Base-by-base conservation (phyloP, 108 stramenopile species). In the Bacterosira constricta region DNA sequence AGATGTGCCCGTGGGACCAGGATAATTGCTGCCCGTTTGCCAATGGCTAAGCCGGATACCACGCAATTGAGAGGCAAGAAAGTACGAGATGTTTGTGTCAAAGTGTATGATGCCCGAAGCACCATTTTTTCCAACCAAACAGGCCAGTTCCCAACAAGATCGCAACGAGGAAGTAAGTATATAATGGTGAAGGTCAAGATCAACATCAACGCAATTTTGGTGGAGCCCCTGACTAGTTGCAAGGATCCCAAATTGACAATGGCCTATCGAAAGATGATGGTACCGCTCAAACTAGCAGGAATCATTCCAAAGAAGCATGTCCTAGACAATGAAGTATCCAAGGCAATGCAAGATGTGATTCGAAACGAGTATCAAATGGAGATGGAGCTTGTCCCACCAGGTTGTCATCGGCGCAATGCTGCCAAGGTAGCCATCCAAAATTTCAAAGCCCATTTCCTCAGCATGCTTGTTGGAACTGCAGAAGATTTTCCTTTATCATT, bases 371-470 rank as follows among this genome's bases (percentile, higher is more conserved):
- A 20, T 49, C 44, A 68, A 9, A n/a, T 68, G 11, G 13, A 79
- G 3, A 60, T 61, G 35, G 45, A 12, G n/a, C n/a, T n/a, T n/a
- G n/a, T n/a, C n/a, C n/a, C n/a, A n/a, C n/a, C n/a, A n/a, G n/a
- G n/a, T n/a, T 35, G 39, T 25, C 81, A 86, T 45, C 56, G 81
- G 0, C 47, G 70, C 1, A 82, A 85, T 67, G 73, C 77, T 11
- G 75, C 75, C 1, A 56, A 77, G 36, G 44, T 63, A 15, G 82
- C 82, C 34, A 85, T 85, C 12, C 69, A 46, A 12, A 85, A 81
- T 25, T 85, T 79, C 67, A 73, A 79, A 32, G 60, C 69, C 13
- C 85, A 85, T 55, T 82, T 82, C 62, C 63, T 85, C 47, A 65
- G 78, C 34, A 54, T 66, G 10, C 59, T 85, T 12, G 50, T 50